Conservation (phyloP, 371 early-diverging fungal genomes). For the Dipsacomyces acuminosporus region DNA sequence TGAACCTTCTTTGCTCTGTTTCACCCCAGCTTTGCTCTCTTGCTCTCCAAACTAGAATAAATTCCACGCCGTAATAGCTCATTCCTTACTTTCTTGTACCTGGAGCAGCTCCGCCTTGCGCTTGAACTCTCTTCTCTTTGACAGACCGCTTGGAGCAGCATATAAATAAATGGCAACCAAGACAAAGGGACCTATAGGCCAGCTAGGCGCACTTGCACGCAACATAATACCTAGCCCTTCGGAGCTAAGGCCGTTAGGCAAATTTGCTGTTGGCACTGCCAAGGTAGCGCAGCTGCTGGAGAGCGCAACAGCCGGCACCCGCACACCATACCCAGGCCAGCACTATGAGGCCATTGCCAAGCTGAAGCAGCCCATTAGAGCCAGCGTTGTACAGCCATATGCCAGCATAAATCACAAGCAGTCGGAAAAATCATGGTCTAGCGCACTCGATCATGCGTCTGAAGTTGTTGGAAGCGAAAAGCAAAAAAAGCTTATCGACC, state of each 20-base stretch:
- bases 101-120: too few relatives aligned
- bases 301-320: constrained; percentile 28
- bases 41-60: too few relatives aligned
- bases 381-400: constrained; percentile 15
- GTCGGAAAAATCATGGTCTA: constrained; percentile 10
- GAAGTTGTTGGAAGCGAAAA: constrained; percentile 15
- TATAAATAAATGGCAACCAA: constrained; percentile 29
- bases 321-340: constrained; percentile 26
- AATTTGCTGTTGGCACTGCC: constrained; percentile 34
- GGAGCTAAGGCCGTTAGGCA: constrained; percentile 36
- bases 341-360: constrained; percentile 14
- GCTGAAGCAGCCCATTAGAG: constrained; percentile 31
- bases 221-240: constrained; percentile 23
- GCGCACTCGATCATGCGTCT: constrained; percentile 33
- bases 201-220: constrained; percentile 29
- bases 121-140: too few relatives aligned
- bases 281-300: constrained; percentile 38
- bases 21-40: too few relatives aligned
- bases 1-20: too few relatives aligned
- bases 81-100: too few relatives aligned
- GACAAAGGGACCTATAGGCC: constrained; percentile 24
- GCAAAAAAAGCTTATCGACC: constrained; percentile 17
- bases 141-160: too few relatives aligned
- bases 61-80: too few relatives aligned
- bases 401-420: not conserved